phyloP scores from a whole-genome alignment of 2,329 filamentous ascomycete genomes.

The Talaromyces marneffei region DNA sequence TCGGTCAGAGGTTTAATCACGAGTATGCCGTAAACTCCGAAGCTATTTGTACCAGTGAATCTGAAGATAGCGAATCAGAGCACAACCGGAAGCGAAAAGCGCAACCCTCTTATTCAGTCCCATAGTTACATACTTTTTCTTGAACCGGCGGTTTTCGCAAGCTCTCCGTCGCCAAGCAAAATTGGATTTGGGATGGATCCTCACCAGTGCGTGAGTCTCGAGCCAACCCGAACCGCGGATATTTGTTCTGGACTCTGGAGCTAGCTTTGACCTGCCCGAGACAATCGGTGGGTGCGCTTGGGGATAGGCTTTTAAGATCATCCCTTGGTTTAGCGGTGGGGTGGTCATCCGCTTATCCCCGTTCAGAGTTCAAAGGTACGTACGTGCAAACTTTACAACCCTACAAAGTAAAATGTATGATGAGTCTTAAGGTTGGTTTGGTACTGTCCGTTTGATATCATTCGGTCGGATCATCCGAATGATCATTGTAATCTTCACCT shows the following conservation, averaged over 20 bases:
- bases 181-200: not conserved
- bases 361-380: not conserved
- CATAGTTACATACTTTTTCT: not conserved
- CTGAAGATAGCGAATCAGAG: not conserved
- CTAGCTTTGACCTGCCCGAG: not conserved
- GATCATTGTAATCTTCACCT: not conserved
- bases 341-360: not conserved
- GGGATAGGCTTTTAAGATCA: not conserved
- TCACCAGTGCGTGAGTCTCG: not conserved
- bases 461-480: not conserved
- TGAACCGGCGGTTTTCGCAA: not conserved
- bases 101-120: not conserved
- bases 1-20: not conserved
- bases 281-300: slow-evolving; percentile 2
- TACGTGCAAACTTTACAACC: not conserved
- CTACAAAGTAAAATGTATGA: not conserved
- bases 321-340: not conserved
- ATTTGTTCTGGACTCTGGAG: not conserved
- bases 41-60: not conserved
- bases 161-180: not conserved
- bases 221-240: slow-evolving; percentile 7
- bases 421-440: not conserved
- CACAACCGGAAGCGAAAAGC: not conserved
- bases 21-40: not conserved
- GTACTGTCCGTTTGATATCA: not conserved